Base-by-base conservation (phyloP, 2,329 filamentous ascomycete species). In the Rhexocercosporidium sp. region DNA sequence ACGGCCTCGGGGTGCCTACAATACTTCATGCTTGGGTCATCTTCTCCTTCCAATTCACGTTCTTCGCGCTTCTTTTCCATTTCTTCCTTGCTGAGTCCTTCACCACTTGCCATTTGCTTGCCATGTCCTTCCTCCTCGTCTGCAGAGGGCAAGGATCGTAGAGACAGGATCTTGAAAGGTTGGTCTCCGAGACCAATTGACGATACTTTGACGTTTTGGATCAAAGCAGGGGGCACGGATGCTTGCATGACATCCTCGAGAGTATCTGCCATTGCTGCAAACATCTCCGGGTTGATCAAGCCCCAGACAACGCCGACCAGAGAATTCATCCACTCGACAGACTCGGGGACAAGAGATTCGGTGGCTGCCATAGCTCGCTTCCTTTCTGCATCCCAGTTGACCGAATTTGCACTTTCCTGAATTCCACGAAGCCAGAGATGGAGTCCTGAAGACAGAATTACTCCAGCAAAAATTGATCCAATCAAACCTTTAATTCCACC, bases 221-320 rank as follows among this genome's bases (percentile, higher is more conserved):
- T 69, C 31, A 71, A 51, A 5, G 69, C 62, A 18, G 67, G 69
- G 16, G 69, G 69, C 46, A 71, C 69, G 3, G 69, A 71, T 62
- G 69, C 69, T 49, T 71, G 69, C 69, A 71, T 71, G n/a, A 71
- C 69, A 57, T 71, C 69, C 25, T 71, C 69, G n/a, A 71, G 64
- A 5, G 69, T 71, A 37, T 71, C 69, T 54, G 67, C 67, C 59
- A 71, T 56, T n/a, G 69, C 59, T n/a, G 66, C 69, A 56, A 71
- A 71, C 69, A 71, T 71, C 20, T 71, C 69, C 3, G 69, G 69
- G 18, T 71, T 71, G 39, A 71, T 71, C 57, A 71, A 31, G 7
- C 60, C 61, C 69, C 69, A 71, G n/a, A 71, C 66, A 41, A 68
- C 65, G 2, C 69, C 69, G 12, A 71, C 59, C 16, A 71, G 46